phyloP scores from a whole-genome alignment of 192 early-diverging fungal species.

The Spizellomyces sp. region DNA sequence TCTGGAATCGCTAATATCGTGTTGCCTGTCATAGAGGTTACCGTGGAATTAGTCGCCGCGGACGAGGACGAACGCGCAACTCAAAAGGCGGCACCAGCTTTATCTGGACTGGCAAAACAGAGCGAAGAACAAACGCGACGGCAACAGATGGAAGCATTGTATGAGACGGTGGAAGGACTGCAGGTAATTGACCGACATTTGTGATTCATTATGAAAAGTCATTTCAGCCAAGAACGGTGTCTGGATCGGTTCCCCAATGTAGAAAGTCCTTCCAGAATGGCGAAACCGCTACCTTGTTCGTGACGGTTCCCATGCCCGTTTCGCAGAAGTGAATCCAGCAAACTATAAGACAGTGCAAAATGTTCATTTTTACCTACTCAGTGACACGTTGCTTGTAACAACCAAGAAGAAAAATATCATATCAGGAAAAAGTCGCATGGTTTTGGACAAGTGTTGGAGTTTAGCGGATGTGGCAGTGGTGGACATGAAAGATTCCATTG shows the following conservation, averaged over 20 bases:
- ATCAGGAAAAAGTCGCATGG: constrained; percentile 65
- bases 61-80: not conserved
- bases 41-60: not conserved
- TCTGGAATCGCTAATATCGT: not conserved
- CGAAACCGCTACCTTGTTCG: constrained; percentile 37
- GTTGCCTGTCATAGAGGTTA: not conserved
- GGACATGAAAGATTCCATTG: constrained; percentile 80
- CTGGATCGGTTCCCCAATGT: not conserved
- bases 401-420: constrained; percentile 75
- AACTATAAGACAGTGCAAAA: constrained; percentile 72
- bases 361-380: constrained; percentile 81
- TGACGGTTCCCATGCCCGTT: constrained; percentile 43
- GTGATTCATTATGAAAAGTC: not conserved
- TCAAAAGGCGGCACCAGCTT: not conserved
- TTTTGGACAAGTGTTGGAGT: constrained; percentile 80
- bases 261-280: constrained; percentile 45
- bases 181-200: constrained; percentile 26
- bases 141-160: constrained; percentile 38
- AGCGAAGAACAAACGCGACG: constrained; percentile 14
- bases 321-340: constrained; percentile 76
- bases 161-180: constrained; percentile 51
- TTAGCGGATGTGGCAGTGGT: constrained; percentile 79
- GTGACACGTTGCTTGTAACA: constrained; percentile 81
- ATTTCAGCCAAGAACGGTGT: not conserved
- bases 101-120: constrained; percentile 12